phyloP scores from a whole-genome alignment of 83 land plant species.

The Isoetes engelmannii region DNA sequence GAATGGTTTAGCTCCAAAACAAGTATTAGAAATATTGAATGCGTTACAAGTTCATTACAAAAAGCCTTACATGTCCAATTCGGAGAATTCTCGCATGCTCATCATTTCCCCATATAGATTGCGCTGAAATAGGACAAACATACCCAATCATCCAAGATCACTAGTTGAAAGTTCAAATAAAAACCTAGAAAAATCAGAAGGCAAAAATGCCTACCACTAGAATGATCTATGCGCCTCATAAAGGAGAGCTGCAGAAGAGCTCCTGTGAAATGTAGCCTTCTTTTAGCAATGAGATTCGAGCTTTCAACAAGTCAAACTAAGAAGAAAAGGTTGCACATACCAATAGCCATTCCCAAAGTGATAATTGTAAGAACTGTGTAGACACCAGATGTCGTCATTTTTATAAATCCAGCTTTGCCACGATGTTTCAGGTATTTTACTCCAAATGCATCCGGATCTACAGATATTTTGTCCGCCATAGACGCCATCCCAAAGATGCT shows the following conservation, averaged over 20 bases:
- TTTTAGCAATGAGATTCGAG: too few species aligned
- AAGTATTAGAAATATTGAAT: background rate
- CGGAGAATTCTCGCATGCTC: conserved; percentile 32
- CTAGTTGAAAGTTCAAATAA: background rate
- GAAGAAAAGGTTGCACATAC: too few species aligned
- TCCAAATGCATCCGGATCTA: too few species aligned
- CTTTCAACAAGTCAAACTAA: too few species aligned
- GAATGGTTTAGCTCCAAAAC: background rate
- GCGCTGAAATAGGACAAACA: too few species aligned
- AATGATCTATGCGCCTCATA: background rate
- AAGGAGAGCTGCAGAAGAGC: background rate
- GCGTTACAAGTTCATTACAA: background rate
- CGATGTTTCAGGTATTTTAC: too few species aligned
- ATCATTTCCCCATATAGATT: conserved; percentile 23
- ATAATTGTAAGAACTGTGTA: too few species aligned
- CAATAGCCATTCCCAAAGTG: too few species aligned
- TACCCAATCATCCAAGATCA: background rate
- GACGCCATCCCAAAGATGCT: too few species aligned
- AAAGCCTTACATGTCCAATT: conserved; percentile 24
- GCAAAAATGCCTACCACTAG: background rate
- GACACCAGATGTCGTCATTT: too few species aligned
- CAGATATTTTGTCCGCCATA: too few species aligned
- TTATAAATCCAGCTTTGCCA: too few species aligned
- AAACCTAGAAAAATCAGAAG: background rate
- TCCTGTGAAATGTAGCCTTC: background rate